A percentile compares a stretch with the other conserved stretches of the same genome.
Evolutionary conservation across 2,329 filamentous ascomycete genomes (phyloP).

Genomic region (Talaromyces sp.): DNA sequence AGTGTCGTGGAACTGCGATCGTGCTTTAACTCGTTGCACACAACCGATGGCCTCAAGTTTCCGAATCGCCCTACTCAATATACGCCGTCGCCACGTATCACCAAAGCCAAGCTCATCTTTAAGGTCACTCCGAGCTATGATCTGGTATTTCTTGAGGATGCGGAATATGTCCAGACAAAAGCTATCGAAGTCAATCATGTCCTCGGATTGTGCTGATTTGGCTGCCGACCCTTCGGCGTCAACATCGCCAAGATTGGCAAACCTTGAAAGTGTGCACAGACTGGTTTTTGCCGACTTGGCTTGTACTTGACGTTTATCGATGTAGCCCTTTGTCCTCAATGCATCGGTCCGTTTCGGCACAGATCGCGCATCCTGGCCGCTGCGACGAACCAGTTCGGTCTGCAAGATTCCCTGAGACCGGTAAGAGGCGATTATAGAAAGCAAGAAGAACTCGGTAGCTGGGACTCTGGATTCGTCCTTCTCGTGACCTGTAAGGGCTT

Average conservation of each 20-base stretch:
- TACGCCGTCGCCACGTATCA: constrained; percentile 38
- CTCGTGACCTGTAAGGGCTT: constrained; percentile 58
- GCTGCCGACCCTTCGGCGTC: constrained; percentile 17
- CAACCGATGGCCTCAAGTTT: constrained; percentile 47
- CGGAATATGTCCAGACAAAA: constrained; percentile 50
- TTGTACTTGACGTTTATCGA: constrained; percentile 54
- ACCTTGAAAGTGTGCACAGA: constrained; percentile 54
- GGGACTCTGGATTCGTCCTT: constrained; percentile 55
- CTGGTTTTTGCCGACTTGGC: constrained; percentile 53
- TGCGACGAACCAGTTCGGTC: constrained; percentile 52
- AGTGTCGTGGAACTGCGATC: constrained; percentile 39
- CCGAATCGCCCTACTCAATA: constrained; percentile 43
- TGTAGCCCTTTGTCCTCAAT: constrained; percentile 58
- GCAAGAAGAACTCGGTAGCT: constrained; percentile 53
- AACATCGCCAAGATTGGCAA: constrained; percentile 29
- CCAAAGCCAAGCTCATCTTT: constrained; percentile 46
- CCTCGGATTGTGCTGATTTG: constrained; percentile 20
- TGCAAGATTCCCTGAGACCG: constrained; percentile 57
- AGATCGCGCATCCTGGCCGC: constrained; percentile 63
- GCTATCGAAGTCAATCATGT: constrained; percentile 47
- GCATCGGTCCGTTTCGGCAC: constrained; percentile 59
- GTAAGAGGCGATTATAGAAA: constrained; percentile 57
- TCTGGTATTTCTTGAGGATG: constrained; percentile 48
- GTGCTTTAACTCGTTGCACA: constrained; percentile 42
- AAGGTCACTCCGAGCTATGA: constrained; percentile 53